These are phyloP conservation scores for Heterobasidion parviporum DNA, from an alignment of 1,284 basidiomycete species.

Conservation along the genomic window DNA sequence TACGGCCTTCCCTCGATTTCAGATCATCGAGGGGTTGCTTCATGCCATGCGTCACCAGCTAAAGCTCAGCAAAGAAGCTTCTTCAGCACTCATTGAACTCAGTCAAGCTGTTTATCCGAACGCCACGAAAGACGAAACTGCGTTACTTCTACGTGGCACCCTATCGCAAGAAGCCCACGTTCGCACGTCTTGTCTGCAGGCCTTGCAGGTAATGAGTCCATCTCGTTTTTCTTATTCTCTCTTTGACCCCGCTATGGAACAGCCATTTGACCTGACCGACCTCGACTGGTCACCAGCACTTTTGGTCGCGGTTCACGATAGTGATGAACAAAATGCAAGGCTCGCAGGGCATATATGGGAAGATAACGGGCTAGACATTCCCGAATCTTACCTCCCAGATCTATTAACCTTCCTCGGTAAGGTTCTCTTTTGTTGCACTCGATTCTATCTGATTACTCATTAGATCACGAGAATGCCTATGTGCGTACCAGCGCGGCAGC, in stretches of 20 bases:
- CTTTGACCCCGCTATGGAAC: background rate
- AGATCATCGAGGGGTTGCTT: constrained; percentile 68
- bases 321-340: constrained; percentile 85
- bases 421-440: constrained; percentile 11
- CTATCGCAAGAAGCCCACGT: constrained; percentile 88
- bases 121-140: constrained; percentile 57
- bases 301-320: constrained; percentile 88
- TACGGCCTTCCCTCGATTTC: constrained; percentile 62
- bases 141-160: constrained; percentile 64
- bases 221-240: background rate
- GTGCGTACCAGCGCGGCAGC: constrained; percentile 71
- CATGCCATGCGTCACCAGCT: constrained; percentile 75
- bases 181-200: constrained; percentile 85
- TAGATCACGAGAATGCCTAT: constrained; percentile 77
- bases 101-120: constrained; percentile 76
- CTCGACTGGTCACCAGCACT: constrained; percentile 88
- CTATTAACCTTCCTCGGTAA: constrained; percentile 70
- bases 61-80: constrained; percentile 80
- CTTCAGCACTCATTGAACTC: constrained; percentile 76
- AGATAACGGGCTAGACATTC: constrained; percentile 91
- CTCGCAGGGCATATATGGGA: constrained; percentile 88
- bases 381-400: constrained; percentile 59
- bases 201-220: constrained; percentile 62
- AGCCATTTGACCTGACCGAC: constrained; percentile 95
- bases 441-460: background rate